A percentile compares a stretch with the other conserved stretches of the same genome.
These are phyloP conservation scores for Bruguiera hainesii DNA, from an alignment of 441 rosid species.

Conservation along the genomic window DNA sequence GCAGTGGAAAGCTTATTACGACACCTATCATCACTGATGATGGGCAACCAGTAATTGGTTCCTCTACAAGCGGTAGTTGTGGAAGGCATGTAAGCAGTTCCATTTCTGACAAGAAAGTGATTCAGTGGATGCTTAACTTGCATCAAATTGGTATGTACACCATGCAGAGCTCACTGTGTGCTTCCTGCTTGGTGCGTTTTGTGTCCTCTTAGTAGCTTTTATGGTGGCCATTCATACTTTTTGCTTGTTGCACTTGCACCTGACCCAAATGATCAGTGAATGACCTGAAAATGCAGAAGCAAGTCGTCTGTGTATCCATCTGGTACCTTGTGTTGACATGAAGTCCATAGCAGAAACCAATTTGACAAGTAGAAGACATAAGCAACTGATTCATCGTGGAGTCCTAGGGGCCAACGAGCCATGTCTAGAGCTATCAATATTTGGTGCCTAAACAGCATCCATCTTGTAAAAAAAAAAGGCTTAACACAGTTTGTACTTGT, in stretches of 20 bases:
- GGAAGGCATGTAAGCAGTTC: slow-evolving; percentile 28
- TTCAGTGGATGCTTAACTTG: slow-evolving; percentile 70
- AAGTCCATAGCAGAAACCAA: too few species aligned
- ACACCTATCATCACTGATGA: slow-evolving; percentile 54
- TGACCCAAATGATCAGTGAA: background rate
- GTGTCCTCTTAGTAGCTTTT: background rate
- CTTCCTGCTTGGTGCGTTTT: background rate
- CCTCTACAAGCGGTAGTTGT: slow-evolving; percentile 21
- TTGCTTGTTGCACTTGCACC: background rate
- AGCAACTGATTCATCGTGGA: too few species aligned
- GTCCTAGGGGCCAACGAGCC: too few species aligned
- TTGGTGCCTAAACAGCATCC: background rate
- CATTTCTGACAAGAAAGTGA: slow-evolving; percentile 51
- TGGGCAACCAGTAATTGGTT: slow-evolving; percentile 49
- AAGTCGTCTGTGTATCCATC: too few species aligned
- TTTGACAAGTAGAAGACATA: too few species aligned
- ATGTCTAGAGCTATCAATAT: too few species aligned
- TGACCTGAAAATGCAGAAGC: too few species aligned
- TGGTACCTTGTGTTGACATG: too few species aligned
- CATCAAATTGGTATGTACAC: slow-evolving; percentile 72
- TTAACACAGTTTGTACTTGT: slow-evolving; percentile 3
- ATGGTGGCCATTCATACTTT: background rate
- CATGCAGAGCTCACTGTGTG: background rate
- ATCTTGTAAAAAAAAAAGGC: slow-evolving; percentile 6
- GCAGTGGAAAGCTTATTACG: slow-evolving; percentile 59